Evolutionary conservation across 2,329 filamentous ascomycete genomes (phyloP).

Genomic region (Pseudophaeomoniella oleicola): DNA sequence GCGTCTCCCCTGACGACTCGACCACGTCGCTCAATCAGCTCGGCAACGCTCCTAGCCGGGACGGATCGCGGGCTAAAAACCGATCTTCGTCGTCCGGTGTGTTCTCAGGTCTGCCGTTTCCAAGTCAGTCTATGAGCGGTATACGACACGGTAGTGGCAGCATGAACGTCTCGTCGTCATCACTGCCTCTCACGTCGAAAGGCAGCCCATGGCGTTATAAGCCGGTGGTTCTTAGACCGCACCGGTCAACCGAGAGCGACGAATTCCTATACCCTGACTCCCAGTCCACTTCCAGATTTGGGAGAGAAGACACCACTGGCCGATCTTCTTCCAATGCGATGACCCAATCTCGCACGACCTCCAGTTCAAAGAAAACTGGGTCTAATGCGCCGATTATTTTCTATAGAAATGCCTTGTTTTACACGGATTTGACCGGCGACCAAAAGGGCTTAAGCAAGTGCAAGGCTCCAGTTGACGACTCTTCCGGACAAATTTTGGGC

Average conservation of each 20-base stretch:
- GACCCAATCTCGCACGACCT: slow-evolving; percentile 12
- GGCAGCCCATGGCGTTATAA: slow-evolving; percentile 47
- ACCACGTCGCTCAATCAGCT: slow-evolving; percentile 11
- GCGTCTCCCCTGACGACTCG: slow-evolving; percentile 25
- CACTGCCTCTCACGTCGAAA: slow-evolving; percentile 5
- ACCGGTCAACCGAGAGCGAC: slow-evolving; percentile 18
- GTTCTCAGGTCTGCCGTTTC: background rate
- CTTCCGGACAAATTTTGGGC: slow-evolving; percentile 8
- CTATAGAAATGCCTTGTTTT: slow-evolving; percentile 67
- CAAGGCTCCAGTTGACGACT: slow-evolving; percentile 1
- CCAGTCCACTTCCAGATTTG: slow-evolving; percentile 34
- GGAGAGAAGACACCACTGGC: slow-evolving; percentile 30
- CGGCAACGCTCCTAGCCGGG: background rate
- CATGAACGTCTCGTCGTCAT: background rate
- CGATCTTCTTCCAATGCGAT: slow-evolving; percentile 31
- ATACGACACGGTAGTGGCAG: background rate
- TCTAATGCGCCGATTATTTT: slow-evolving; percentile 56
- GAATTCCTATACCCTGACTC: slow-evolving; percentile 29
- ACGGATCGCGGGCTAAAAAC: background rate
- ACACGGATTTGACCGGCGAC: slow-evolving; percentile 51
- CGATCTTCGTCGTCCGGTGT: background rate
- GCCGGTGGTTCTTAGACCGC: slow-evolving; percentile 42
- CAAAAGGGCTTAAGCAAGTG: slow-evolving; percentile 4
- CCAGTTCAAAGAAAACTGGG: slow-evolving; percentile 30
- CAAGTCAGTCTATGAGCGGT: background rate